Evolutionary conservation across 1,284 basidiomycete genomes (phyloP), one percentile per base, ranked within the genome.

Genomic region (Spongispora temasekensis): DNA sequence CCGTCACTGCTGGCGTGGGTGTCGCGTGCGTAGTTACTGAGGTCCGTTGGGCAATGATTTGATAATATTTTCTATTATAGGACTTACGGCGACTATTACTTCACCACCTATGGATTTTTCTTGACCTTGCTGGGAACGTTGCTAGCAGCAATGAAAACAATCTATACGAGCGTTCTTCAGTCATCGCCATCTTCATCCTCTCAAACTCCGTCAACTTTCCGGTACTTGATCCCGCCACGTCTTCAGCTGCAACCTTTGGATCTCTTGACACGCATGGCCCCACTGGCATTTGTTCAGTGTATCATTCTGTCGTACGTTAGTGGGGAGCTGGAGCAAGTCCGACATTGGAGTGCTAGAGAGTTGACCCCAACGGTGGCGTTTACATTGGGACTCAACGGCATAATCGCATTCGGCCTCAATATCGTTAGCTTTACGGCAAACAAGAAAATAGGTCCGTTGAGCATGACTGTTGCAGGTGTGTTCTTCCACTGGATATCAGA

Each of bases 371-470:
- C 73, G 51, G 83, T 84, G 61, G 78, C 84, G 1, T 60, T 83
- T 0, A 85, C 87, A 4, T 76, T 97, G 35, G 67, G 87, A 5
- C 70, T 91, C 52, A 98, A 97, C 67, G 95, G 94, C 0, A 73
- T 82, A 21, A 87, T 97, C 68, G 95, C 95, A 3, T 97, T 97
- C 71, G 90, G 87, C 7, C 80, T 97, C 50, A 97, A 98, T 70
- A 88, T 97, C 7, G 92, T 96, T 59, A 93, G 91, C 73, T 95
- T 97, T 71, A 93, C 91, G 50, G 92, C 95, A 27, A 97, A 97
- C 78, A 90, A 90, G 75, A 89, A 90, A 72, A 89, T 93, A 0
- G 94, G 94, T 3, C 88, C 93, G 15, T 72, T 95, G 61, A 90
- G 89, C 53, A 95, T 95, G 88, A 91, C 88, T 62, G 95, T 95